phyloP scores from a whole-genome alignment of 1,284 basidiomycete genomes.

The Naganishia liquefaciens region DNA sequence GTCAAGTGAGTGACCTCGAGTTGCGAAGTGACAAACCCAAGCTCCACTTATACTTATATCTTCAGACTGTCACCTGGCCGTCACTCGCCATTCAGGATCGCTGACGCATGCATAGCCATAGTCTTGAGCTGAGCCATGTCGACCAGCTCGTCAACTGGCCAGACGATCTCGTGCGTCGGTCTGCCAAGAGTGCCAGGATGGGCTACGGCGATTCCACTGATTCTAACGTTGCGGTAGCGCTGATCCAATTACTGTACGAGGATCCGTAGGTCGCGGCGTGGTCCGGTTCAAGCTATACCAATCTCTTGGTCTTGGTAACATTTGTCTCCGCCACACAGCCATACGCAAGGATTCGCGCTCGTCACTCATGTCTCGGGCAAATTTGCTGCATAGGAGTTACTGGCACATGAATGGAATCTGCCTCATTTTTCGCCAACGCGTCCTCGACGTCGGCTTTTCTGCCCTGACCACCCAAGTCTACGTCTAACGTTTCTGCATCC shows the following conservation, averaged over 20 bases:
- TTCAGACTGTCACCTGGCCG: neutral
- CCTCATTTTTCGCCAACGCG: neutral
- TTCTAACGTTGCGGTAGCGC: neutral
- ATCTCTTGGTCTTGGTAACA: neutral
- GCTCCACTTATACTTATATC: neutral
- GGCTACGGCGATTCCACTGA: no score
- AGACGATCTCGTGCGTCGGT: no score
- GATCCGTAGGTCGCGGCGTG: neutral
- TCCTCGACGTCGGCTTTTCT: no score
- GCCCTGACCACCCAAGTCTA: no score
- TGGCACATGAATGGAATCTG: neutral
- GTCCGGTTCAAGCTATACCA: neutral
- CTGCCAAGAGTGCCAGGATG: no score
- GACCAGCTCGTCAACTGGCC: no score
- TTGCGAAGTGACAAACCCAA: neutral
- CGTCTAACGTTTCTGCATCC: no score
- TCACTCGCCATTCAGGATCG: neutral
- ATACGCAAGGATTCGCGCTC: neutral
- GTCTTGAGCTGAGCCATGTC: neutral
- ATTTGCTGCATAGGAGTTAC: neutral
- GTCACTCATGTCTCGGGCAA: slow-evolving; percentile 1
- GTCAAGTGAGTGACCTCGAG: neutral
- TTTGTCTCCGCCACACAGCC: slow-evolving; percentile 11
- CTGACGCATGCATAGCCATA: neutral
- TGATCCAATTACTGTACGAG: neutral